phyloP scores from a whole-genome alignment of 768 basidiomycete genomes.

The Goffeauzyma gilvescens region DNA sequence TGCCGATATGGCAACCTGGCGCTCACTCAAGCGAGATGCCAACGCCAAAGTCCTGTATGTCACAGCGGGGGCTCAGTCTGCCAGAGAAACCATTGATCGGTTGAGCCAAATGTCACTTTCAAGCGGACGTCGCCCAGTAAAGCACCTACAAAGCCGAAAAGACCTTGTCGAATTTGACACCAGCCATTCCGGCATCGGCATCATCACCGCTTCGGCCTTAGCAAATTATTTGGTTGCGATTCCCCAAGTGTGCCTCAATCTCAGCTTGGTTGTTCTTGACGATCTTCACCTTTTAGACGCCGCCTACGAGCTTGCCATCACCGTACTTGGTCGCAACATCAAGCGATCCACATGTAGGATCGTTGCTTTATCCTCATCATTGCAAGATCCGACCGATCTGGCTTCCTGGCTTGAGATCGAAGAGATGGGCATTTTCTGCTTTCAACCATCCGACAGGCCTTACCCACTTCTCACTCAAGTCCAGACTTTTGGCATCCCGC shows the following conservation, averaged over 20 bases:
- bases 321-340: constrained; percentile 44
- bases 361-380: constrained; percentile 56
- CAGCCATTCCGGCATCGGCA: constrained; percentile 11
- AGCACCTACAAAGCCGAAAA: constrained; percentile 1
- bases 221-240: constrained; percentile 14
- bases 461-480: constrained; percentile 50
- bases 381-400: constrained; percentile 61
- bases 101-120: constrained; percentile 9
- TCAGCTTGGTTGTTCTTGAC: constrained; percentile 60
- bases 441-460: constrained; percentile 65
- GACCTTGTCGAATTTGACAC: constrained; percentile 23
- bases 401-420: constrained; percentile 68
- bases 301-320: constrained; percentile 62
- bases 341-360: constrained; percentile 48
- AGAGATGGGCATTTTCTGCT: constrained; percentile 46
- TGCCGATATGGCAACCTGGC: constrained; percentile 57
- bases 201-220: constrained; percentile 22
- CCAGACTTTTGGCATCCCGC: constrained; percentile 65
- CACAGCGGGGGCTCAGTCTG: constrained; percentile 41
- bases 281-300: constrained; percentile 66
- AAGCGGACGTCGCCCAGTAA: neutral
- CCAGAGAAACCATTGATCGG: constrained; percentile 38
- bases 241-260: constrained; percentile 28
- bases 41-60: too few species aligned
- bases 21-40: too few species aligned